Conservation (phyloP, 2,329 filamentous ascomycete species). For the Colletotrichum orchidophilum region DNA sequence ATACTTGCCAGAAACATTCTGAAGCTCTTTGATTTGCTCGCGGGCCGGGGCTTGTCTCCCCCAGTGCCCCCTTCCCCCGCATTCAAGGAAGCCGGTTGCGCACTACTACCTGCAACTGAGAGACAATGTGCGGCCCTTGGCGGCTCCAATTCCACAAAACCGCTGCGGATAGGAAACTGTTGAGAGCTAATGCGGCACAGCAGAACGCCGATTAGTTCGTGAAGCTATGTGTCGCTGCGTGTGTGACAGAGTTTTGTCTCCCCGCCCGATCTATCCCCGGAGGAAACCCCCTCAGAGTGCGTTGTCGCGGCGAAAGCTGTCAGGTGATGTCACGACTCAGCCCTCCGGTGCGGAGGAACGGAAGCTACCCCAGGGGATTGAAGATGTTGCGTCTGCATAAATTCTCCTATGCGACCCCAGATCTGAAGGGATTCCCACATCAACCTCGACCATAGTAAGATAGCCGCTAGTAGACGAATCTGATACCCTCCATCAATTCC, state of each 20-base stretch:
- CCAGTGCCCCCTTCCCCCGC: background rate
- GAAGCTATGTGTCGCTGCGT: background rate
- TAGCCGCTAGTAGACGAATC: background rate
- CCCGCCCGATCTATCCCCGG: conserved; percentile 25
- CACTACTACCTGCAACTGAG: conserved; percentile 6
- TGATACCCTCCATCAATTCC: background rate
- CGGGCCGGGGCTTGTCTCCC: background rate
- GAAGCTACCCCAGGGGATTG: background rate
- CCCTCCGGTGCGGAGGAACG: conserved; percentile 8
- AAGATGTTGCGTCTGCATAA: conserved; percentile 3
- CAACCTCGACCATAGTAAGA: background rate
- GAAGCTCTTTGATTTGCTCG: conserved; percentile 20
- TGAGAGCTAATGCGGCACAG: conserved; percentile 1
- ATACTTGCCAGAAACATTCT: background rate
- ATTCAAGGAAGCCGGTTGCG: conserved; percentile 2
- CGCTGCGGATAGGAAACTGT: background rate
- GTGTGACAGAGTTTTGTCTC: background rate
- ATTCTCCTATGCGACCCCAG: background rate
- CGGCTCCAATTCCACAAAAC: background rate
- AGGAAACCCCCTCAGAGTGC: conserved; percentile 6
- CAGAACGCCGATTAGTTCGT: background rate
- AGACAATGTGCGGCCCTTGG: conserved; percentile 15
- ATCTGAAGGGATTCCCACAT: background rate
- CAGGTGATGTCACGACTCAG: conserved; percentile 30
- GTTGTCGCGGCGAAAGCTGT: background rate